Conservation (phyloP, 257 asterid genomes). For the Petrea volubilis region DNA sequence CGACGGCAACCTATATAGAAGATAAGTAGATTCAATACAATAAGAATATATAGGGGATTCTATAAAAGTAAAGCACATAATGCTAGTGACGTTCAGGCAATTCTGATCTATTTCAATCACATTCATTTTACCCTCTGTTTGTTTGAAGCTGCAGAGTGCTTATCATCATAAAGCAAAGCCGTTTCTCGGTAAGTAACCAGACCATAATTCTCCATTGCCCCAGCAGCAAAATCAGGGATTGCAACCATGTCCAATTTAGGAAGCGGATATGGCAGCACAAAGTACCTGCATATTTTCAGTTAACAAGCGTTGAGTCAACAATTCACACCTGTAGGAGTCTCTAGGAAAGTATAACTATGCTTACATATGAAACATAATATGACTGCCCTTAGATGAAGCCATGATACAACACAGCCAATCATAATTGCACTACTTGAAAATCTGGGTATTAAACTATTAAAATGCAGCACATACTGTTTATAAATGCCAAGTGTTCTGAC, state of each 20-base stretch:
- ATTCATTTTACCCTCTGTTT: constrained; percentile 79
- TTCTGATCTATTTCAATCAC: constrained; percentile 20
- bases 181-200: constrained; percentile 92
- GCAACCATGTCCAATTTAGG: constrained; percentile 98
- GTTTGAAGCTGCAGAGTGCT: constrained; percentile 96
- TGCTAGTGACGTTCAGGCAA: neutral
- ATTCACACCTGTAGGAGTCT: constrained; percentile 16
- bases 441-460: neutral
- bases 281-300: constrained; percentile 52
- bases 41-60: neutral
- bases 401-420: neutral
- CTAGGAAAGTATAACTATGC: neutral
- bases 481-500: constrained; percentile 87
- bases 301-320: constrained; percentile 5
- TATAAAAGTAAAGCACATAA: neutral
- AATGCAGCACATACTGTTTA: constrained; percentile 61
- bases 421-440: neutral
- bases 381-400: neutral
- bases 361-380: neutral
- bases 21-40: constrained; percentile 21
- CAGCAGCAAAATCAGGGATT: constrained; percentile 97
- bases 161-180: constrained; percentile 89
- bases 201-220: constrained; percentile 98
- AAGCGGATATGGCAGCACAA: constrained; percentile 84
- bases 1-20: constrained; percentile 74